Evolutionary conservation across 805 yeast genomes (phyloP).

Genomic region (Torulaspora franciscae): DNA sequence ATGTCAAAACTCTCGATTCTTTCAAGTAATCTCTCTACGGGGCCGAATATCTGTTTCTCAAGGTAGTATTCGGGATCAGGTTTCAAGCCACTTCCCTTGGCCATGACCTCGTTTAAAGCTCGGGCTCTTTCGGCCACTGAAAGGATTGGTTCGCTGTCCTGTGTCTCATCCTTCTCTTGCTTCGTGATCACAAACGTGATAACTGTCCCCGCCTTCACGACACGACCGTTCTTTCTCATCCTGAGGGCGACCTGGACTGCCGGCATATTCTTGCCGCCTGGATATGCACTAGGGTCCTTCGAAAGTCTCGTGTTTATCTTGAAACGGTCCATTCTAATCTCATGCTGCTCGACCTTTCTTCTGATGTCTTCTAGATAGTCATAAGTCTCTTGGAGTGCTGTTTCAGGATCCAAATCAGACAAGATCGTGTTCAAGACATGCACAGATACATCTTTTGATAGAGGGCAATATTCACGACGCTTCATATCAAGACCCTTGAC

Average conservation of each 20-base stretch:
- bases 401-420: slow-evolving; percentile 69
- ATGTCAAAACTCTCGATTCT: slow-evolving; percentile 83
- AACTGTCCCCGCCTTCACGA: slow-evolving; percentile 83
- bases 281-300: slow-evolving; percentile 82
- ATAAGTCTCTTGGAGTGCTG: slow-evolving; percentile 67
- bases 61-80: slow-evolving; percentile 79
- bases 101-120: slow-evolving; percentile 67
- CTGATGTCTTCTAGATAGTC: slow-evolving; percentile 61
- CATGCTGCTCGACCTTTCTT: slow-evolving; percentile 51
- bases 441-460: slow-evolving; percentile 83
- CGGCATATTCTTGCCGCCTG: slow-evolving; percentile 75
- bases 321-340: slow-evolving; percentile 60
- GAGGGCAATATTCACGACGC: slow-evolving; percentile 92
- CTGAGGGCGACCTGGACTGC: slow-evolving; percentile 89
- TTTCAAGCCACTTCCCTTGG: slow-evolving; percentile 44
- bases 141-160: slow-evolving; percentile 6
- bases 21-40: slow-evolving; percentile 81
- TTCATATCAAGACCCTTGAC: slow-evolving; percentile 96
- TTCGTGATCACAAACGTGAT: slow-evolving; percentile 77
- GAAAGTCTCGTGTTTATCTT: slow-evolving; percentile 84
- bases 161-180: slow-evolving; percentile 29
- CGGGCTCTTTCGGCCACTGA: slow-evolving; percentile 77
- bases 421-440: slow-evolving; percentile 67
- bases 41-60: slow-evolving; percentile 85
- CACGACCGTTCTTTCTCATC: slow-evolving; percentile 75